A percentile compares a stretch with the other conserved stretches of the same genome.
These are phyloP conservation scores for Brassica nigra DNA, from an alignment of 345 rosid species.

Conservation along the genomic window DNA sequence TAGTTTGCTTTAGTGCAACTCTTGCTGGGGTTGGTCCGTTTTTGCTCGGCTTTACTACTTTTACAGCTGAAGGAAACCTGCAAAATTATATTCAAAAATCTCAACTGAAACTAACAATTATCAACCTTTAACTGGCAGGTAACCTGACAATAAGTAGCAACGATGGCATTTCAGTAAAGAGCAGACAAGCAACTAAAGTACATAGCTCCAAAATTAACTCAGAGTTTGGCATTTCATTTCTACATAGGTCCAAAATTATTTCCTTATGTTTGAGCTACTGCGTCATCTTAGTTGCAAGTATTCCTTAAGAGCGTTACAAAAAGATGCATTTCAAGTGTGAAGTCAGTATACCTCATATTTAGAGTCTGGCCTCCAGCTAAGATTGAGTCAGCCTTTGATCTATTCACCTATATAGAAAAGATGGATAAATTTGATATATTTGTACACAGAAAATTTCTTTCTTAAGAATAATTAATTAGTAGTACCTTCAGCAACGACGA, in stretches of 20 bases:
- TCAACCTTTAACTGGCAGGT: background rate
- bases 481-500: conserved; percentile 89
- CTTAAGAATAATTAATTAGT: background rate
- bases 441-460: conserved; percentile 33
- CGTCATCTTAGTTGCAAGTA: conserved; percentile 45
- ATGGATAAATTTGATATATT: conserved; percentile 4
- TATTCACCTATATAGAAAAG: conserved; percentile 70
- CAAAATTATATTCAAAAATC: conserved; percentile 17
- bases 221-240: background rate
- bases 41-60: conserved; percentile 58
- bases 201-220: background rate
- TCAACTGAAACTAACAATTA: conserved; percentile 8
- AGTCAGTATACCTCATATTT: conserved; percentile 64
- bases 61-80: conserved; percentile 75
- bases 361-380: conserved; percentile 56
- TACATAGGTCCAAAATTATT: background rate
- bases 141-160: background rate
- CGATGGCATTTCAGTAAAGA: background rate
- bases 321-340: conserved; percentile 15
- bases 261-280: conserved; percentile 46
- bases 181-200: background rate
- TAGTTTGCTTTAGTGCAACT: conserved; percentile 47
- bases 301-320: conserved; percentile 8
- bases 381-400: conserved; percentile 59
- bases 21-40: conserved; percentile 67